Percentiles rank a stretch among this genome's conserved stretches.
Conservation (phyloP, 2,329 filamentous ascomycete genomes). For the Fusarium stilboides region DNA sequence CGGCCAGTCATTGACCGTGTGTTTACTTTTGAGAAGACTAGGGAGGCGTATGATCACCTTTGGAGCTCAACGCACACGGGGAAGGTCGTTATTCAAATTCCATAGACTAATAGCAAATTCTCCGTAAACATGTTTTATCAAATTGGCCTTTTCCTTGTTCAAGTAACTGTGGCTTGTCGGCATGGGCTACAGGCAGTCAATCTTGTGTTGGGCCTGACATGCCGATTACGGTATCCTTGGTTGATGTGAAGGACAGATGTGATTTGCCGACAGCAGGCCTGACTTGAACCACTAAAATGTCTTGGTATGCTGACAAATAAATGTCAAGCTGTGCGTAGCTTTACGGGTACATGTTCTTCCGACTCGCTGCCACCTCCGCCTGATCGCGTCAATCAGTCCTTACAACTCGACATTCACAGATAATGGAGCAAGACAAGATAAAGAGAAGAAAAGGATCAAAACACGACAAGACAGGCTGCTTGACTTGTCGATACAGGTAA, state of each 20-base stretch:
- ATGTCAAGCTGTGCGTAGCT: too few relatives aligned
- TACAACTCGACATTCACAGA: not conserved
- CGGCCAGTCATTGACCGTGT: slow-evolving; percentile 20
- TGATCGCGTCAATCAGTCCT: not conserved
- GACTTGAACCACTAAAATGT: too few relatives aligned
- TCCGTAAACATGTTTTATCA: too few relatives aligned
- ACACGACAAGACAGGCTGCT: slow-evolving; percentile 1
- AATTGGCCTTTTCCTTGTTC: too few relatives aligned
- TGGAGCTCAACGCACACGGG: slow-evolving; percentile 32
- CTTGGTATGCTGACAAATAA: too few relatives aligned
- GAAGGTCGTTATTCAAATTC: slow-evolving; percentile 25
- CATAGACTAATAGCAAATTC: not conserved
- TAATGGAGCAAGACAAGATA: not conserved
- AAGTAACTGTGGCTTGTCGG: too few relatives aligned
- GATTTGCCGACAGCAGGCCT: too few relatives aligned
- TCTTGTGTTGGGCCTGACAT: too few relatives aligned
- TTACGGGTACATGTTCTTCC: not conserved
- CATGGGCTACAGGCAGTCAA: too few relatives aligned
- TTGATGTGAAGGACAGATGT: too few relatives aligned
- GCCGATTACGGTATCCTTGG: too few relatives aligned
- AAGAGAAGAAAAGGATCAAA: slow-evolving; percentile 1
- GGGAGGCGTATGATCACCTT: slow-evolving; percentile 23
- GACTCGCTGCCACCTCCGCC: not conserved
- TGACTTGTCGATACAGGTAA: slow-evolving; percentile 4
- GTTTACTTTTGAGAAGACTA: slow-evolving; percentile 15